phyloP scores from a whole-genome alignment of 2,329 filamentous ascomycete species.

The Stachybotrys chlorohalonatus region DNA sequence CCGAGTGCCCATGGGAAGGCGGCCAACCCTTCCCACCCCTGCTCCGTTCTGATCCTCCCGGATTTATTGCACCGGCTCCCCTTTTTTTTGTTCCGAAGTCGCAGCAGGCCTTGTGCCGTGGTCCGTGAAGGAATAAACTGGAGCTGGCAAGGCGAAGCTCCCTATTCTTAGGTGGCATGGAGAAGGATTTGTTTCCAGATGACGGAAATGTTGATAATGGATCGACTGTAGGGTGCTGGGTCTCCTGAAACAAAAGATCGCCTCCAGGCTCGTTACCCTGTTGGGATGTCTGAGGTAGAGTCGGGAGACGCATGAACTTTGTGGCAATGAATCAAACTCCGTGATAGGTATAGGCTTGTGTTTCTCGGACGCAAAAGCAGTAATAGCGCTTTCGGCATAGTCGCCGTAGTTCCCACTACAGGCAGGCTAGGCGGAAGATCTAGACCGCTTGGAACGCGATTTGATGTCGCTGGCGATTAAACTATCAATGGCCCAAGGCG shows the following conservation, averaged over 20 bases:
- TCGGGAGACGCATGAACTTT: too few relatives aligned
- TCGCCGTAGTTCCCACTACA: not conserved
- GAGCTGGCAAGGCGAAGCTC: not conserved
- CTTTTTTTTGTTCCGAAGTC: not conserved
- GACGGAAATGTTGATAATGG: not conserved
- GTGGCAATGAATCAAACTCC: too few relatives aligned
- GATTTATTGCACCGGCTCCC: not conserved
- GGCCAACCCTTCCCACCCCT: not conserved
- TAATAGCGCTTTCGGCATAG: not conserved
- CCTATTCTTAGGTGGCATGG: not conserved
- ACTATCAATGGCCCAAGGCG: not conserved
- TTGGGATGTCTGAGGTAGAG: too few relatives aligned
- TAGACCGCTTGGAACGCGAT: not conserved
- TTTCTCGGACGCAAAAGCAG: too few relatives aligned
- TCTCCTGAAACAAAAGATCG: not conserved
- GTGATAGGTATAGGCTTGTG: too few relatives aligned
- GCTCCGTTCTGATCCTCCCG: not conserved
- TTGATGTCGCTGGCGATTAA: not conserved
- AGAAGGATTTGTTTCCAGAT: not conserved
- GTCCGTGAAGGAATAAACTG: not conserved
- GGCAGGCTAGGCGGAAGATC: not conserved
- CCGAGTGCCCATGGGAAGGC: not conserved
- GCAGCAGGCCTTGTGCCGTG: not conserved
- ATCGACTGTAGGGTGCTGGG: not conserved
- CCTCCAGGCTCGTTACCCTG: not conserved